These are phyloP conservation scores for Zygnema cylindricum DNA, from an alignment of 139 green algal species.

Conservation along the genomic window DNA sequence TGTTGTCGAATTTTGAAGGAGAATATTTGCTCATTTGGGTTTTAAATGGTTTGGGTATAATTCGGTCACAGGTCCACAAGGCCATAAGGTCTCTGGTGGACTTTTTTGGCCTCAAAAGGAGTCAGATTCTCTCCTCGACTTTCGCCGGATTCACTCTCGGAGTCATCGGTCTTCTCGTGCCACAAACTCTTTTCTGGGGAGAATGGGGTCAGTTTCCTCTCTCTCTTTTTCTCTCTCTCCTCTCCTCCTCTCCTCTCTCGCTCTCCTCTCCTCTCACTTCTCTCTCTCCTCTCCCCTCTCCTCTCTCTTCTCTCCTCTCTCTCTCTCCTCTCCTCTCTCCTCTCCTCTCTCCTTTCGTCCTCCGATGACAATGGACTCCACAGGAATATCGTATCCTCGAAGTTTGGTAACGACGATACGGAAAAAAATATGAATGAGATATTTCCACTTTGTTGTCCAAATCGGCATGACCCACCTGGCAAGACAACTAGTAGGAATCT, in stretches of 20 bases:
- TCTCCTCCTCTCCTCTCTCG: background rate
- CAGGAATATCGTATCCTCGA: too few species aligned
- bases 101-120: background rate
- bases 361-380: background rate
- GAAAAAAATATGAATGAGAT: too few species aligned
- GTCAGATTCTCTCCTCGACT: constrained; percentile 12
- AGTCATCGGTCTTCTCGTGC: background rate
- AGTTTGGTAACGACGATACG: too few species aligned
- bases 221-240: background rate
- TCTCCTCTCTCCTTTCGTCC: background rate
- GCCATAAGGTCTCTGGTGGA: background rate
- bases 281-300: background rate
- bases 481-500: too few species aligned
- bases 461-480: background rate
- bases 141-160: constrained; percentile 17
- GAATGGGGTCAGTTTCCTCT: too few species aligned
- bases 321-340: too few species aligned
- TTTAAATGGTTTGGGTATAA: constrained; percentile 4
- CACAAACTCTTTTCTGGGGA: too few species aligned
- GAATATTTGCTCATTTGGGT: background rate
- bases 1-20: background rate
- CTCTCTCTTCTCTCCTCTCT: background rate
- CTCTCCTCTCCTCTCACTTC: background rate
- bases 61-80: constrained; percentile 43
- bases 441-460: background rate